phyloP scores from a whole-genome alignment of 2,329 filamentous ascomycete genomes.

The Triangularia setosa region DNA sequence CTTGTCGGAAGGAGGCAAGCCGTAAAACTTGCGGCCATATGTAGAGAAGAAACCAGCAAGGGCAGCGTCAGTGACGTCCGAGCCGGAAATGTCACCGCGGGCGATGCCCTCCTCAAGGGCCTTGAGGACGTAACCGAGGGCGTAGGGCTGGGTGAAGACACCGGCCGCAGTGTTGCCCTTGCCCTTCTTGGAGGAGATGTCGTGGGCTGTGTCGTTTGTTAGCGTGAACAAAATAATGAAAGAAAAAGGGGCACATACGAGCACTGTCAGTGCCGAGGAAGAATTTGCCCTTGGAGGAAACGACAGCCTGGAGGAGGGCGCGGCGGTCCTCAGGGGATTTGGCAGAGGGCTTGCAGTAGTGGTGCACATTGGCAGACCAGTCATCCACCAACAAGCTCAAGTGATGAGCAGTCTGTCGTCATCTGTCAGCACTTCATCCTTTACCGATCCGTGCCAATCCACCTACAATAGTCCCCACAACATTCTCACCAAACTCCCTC shows the following conservation, averaged over 20 bases:
- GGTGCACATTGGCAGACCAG: slow-evolving; percentile 57
- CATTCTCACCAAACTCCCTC: slow-evolving; percentile 68
- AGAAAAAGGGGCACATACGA: slow-evolving; percentile 42
- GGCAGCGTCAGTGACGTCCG: slow-evolving; percentile 49
- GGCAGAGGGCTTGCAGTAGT: slow-evolving; percentile 75
- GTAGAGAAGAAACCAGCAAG: slow-evolving; percentile 52
- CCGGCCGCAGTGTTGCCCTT: slow-evolving; percentile 61
- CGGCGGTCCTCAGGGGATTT: slow-evolving; percentile 69
- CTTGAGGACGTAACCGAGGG: slow-evolving; percentile 52
- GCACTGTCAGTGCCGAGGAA: slow-evolving; percentile 72
- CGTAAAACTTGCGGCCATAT: slow-evolving; percentile 53
- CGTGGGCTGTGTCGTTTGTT: slow-evolving; percentile 42
- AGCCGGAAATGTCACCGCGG: slow-evolving; percentile 47
- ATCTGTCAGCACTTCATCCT: not conserved
- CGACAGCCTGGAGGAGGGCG: slow-evolving; percentile 63
- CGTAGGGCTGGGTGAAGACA: slow-evolving; percentile 75
- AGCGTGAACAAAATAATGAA: not conserved
- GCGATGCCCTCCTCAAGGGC: slow-evolving; percentile 59
- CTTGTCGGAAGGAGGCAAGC: slow-evolving; percentile 46
- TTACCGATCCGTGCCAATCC: not conserved
- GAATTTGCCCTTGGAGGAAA: slow-evolving; percentile 60
- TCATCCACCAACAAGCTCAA: slow-evolving; percentile 76
- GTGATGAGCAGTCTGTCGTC: slow-evolving; percentile 67
- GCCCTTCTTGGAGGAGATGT: slow-evolving; percentile 54
- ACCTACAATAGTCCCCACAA: slow-evolving; percentile 63